Evolutionary conservation across 83 land plant genomes (phyloP).

Genomic region (Larix sibirica): DNA sequence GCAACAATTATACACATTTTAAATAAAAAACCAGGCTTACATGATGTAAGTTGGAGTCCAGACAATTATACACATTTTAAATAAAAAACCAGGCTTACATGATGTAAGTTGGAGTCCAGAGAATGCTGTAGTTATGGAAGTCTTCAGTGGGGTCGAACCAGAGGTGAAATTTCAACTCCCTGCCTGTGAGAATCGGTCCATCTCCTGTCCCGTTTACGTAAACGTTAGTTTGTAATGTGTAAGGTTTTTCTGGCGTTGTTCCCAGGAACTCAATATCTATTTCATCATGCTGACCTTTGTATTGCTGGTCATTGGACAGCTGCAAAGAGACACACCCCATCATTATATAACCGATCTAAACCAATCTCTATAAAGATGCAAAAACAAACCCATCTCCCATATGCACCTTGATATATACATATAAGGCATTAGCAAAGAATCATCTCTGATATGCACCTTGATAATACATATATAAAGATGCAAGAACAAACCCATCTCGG

Average conservation of each 20-base stretch:
- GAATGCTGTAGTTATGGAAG: constrained; percentile 73
- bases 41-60: constrained; percentile 78
- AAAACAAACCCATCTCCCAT: no score
- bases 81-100: constrained; percentile 43
- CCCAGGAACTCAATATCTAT: constrained; percentile 91
- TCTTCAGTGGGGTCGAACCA: constrained; percentile 91
- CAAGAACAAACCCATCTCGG: no score
- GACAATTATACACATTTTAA: not conserved
- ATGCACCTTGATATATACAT: no score
- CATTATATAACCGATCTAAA: no score
- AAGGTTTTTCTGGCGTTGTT: constrained; percentile 65
- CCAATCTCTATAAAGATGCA: no score
- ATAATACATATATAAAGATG: no score
- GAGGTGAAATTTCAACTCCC: constrained; percentile 85
- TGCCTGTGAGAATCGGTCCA: constrained; percentile 57
- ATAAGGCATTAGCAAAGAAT: no score
- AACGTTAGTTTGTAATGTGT: constrained; percentile 83
- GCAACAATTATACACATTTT: no score
- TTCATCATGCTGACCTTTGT: constrained; percentile 76
- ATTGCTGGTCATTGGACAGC: constrained; percentile 68
- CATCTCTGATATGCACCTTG: no score
- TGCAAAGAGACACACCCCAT: constrained; percentile 19
- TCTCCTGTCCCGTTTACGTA: constrained; percentile 78
- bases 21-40: constrained; percentile 33
- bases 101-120: constrained; percentile 75